Conservation (phyloP, 805 yeast genomes). For the Dipodascopsis uninucleata region DNA sequence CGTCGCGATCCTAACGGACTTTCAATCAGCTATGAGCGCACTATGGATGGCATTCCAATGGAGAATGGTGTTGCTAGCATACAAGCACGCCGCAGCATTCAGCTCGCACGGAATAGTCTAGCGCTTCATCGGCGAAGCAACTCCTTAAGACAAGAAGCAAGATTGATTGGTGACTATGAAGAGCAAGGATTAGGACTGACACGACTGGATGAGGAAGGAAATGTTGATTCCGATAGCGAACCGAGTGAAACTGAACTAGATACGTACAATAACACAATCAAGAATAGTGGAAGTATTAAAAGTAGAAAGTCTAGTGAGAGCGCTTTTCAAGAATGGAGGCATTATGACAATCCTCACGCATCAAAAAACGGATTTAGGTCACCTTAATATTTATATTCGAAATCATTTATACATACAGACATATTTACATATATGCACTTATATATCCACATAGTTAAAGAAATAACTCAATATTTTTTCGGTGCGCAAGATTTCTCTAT, state of each 20-base stretch:
- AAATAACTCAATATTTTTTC: no score
- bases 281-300: conserved; percentile 18
- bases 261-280: conserved; percentile 14
- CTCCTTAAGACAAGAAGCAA: conserved; percentile 33
- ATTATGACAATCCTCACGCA: no score
- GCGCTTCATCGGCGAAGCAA: conserved; percentile 31
- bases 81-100: conserved; percentile 74
- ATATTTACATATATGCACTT: no score
- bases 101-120: conserved; percentile 46
- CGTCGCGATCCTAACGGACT: conserved; percentile 42
- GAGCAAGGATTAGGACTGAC: conserved; percentile 39
- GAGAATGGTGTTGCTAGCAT: conserved; percentile 79
- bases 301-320: conserved; percentile 16
- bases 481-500: no score
- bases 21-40: conserved; percentile 34
- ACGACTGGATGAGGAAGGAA: conserved; percentile 33
- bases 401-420: no score
- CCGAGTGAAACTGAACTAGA: conserved; percentile 11
- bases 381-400: no score
- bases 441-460: no score
- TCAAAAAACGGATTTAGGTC: no score
- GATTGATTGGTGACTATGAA: conserved; percentile 32
- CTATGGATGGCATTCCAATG: conserved; percentile 67
- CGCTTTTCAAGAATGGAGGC: no score
- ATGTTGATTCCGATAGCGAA: conserved; percentile 13